Evolutionary conservation across 1,284 basidiomycete species (phyloP).

Genomic region (Bjerkandera adusta): DNA sequence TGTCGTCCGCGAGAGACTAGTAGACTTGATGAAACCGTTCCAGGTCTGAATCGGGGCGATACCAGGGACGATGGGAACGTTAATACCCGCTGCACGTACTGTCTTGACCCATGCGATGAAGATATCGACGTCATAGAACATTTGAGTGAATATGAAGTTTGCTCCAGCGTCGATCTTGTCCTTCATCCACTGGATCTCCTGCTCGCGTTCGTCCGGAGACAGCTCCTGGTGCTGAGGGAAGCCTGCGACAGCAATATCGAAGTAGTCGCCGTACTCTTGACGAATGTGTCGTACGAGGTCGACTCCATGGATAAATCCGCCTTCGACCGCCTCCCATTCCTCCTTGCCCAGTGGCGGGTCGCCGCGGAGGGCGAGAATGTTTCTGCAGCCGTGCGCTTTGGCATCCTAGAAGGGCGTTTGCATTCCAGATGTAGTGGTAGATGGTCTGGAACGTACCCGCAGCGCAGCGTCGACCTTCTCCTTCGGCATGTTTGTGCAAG

Average conservation of each 20-base stretch:
- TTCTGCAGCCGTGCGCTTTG: constrained; percentile 88
- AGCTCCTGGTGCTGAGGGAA: constrained; percentile 78
- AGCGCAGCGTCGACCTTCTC: constrained; percentile 93
- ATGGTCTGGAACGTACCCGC: constrained; percentile 48
- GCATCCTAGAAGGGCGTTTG: constrained; percentile 65
- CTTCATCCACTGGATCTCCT: constrained; percentile 86
- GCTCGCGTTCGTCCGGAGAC: constrained; percentile 70
- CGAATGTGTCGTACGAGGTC: constrained; percentile 91
- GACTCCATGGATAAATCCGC: constrained; percentile 85
- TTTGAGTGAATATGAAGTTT: constrained; percentile 92
- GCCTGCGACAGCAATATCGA: constrained; percentile 92
- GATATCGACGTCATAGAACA: constrained; percentile 90
- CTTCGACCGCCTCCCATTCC: constrained; percentile 89
- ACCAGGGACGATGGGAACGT: constrained; percentile 91
- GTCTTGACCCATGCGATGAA: constrained; percentile 86
- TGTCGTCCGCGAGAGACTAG: constrained; percentile 80
- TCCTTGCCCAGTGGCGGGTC: constrained; percentile 89
- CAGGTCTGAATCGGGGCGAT: constrained; percentile 98
- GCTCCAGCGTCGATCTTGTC: constrained; percentile 87
- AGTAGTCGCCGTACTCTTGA: constrained; percentile 80
- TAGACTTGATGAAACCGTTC: constrained; percentile 94
- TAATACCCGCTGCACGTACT: constrained; percentile 85
- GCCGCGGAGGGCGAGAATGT: constrained; percentile 93
- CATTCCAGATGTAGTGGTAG: constrained; percentile 18
- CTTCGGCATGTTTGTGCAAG: constrained; percentile 96